Evolutionary conservation across 495 filamentous ascomycete genomes (phyloP).

Genomic region (Neurospora pannonica): DNA sequence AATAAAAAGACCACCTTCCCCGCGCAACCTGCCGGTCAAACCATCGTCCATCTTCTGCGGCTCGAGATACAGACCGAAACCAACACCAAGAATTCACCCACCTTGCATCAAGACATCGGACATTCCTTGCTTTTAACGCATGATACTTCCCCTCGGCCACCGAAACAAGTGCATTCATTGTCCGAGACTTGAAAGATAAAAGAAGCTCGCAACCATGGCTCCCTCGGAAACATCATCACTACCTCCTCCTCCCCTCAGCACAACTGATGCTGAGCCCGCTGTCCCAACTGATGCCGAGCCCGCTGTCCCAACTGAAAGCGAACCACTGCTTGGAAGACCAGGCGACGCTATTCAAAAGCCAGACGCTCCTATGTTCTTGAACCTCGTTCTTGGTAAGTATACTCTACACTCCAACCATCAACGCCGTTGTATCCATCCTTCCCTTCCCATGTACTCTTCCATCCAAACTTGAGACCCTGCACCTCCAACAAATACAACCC

Average conservation of each 20-base stretch:
- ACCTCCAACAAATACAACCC: background rate
- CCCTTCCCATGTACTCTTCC: background rate
- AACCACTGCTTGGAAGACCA: slow-evolving; percentile 65
- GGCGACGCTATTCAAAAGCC: slow-evolving; percentile 66
- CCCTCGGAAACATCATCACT: background rate
- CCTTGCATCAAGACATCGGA: background rate
- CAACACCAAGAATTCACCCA: background rate
- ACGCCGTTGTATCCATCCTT: background rate
- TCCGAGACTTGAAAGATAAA: background rate
- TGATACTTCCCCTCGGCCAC: background rate
- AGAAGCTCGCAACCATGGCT: slow-evolving; percentile 3
- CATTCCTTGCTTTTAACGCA: background rate
- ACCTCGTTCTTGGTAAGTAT: slow-evolving; percentile 64
- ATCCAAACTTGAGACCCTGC: background rate
- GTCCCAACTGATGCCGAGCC: slow-evolving; percentile 30
- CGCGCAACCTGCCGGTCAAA: background rate
- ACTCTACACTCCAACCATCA: background rate
- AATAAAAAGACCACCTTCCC: background rate
- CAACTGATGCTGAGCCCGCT: background rate
- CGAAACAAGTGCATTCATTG: background rate
- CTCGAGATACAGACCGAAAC: background rate
- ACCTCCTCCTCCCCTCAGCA: background rate
- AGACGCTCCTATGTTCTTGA: slow-evolving; percentile 50
- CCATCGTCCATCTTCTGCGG: background rate
- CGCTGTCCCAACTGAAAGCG: slow-evolving; percentile 42